Conservation (phyloP, 73 alveolate species). For the Paramecium biaurelia region DNA sequence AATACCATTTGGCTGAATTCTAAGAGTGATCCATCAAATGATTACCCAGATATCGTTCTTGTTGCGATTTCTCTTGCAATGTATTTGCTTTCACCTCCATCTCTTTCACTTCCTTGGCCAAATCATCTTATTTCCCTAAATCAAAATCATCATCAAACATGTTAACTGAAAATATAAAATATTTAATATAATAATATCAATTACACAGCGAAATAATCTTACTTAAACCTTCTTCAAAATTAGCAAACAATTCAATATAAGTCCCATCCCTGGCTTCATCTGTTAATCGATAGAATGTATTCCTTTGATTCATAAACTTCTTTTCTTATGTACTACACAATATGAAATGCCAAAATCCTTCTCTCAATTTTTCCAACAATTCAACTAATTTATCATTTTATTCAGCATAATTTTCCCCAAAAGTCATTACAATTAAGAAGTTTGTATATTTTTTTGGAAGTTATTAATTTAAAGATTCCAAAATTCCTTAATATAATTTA, state of each 20-base stretch:
- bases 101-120: background rate
- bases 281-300: background rate
- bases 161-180: background rate
- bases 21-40: background rate
- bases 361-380: background rate
- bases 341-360: constrained; percentile 27
- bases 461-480: background rate
- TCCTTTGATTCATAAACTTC: background rate
- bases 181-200: background rate
- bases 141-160: constrained; percentile 9
- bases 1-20: constrained; percentile 36
- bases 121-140: background rate
- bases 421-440: background rate
- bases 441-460: background rate
- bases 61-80: background rate
- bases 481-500: constrained; percentile 9
- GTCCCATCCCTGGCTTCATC: constrained; percentile 41
- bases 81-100: constrained; percentile 4
- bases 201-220: background rate
- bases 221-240: constrained; percentile 32
- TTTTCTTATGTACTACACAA: constrained; percentile 3
- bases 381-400: background rate
- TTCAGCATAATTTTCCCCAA: constrained; percentile 7
- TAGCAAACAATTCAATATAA: constrained; percentile 28
- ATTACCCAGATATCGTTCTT: background rate